Conservation (phyloP, 768 basidiomycete genomes). For the Leccinum disarticulatum region DNA sequence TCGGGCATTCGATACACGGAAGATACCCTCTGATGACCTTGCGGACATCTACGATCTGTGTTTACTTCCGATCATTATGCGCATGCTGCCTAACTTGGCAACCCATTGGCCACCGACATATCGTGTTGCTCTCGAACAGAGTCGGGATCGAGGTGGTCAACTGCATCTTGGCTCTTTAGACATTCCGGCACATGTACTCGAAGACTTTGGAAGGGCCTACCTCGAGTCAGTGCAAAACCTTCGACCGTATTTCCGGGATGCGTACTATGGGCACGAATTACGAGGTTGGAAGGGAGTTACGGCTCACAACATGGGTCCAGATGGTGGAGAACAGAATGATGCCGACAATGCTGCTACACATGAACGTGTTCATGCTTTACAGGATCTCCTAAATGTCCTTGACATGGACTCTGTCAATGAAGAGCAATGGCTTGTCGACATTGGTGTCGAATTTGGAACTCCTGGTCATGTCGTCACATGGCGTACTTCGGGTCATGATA, state of each 20-base stretch:
- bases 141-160: not conserved
- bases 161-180: not conserved
- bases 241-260: constrained; percentile 3
- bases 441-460: not conserved
- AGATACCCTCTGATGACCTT: not conserved
- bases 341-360: not conserved
- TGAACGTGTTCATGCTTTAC: not conserved
- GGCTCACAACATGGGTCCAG: not conserved
- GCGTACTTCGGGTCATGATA: not conserved
- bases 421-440: constrained; percentile 1
- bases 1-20: not conserved
- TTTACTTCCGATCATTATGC: not conserved
- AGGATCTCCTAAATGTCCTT: not conserved
- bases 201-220: not conserved
- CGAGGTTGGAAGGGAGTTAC: constrained; percentile 10
- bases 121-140: not conserved
- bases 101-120: constrained; percentile 5
- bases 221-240: not conserved
- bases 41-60: not conserved
- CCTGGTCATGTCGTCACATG: not conserved
- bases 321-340: not conserved
- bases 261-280: constrained; percentile 13
- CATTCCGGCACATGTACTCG: not conserved
- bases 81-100: not conserved
- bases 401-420: not conserved